Percentiles rank a stretch among this genome's conserved stretches.
Conservation (phyloP, 495 filamentous ascomycete genomes). For the Daldinia concentrica region DNA sequence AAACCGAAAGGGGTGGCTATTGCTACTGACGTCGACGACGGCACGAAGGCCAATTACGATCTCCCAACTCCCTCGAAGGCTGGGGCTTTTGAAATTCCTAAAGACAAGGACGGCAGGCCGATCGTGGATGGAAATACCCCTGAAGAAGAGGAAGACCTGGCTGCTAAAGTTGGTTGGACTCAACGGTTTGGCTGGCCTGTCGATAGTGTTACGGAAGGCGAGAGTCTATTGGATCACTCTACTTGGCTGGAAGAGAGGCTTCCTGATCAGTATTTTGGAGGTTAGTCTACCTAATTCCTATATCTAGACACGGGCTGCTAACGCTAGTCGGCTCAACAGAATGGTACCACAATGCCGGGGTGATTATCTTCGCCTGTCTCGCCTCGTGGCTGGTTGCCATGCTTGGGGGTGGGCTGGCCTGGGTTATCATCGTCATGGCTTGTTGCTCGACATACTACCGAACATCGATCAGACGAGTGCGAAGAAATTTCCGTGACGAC, state of each 20-base stretch:
- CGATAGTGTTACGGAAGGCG: constrained; percentile 62
- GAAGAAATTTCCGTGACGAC: constrained; percentile 96
- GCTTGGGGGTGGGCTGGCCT: constrained; percentile 88
- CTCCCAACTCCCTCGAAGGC: constrained; percentile 78
- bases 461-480: constrained; percentile 90
- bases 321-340: constrained; percentile 62
- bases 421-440: constrained; percentile 94
- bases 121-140: constrained; percentile 55
- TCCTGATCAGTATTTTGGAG: constrained; percentile 91
- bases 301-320: constrained; percentile 14
- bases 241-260: constrained; percentile 86
- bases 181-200: constrained; percentile 77
- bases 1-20: constrained; percentile 75
- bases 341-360: constrained; percentile 95
- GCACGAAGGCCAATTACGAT: constrained; percentile 74
- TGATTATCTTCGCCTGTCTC: constrained; percentile 93
- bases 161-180: constrained; percentile 83
- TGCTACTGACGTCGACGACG: constrained; percentile 78
- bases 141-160: constrained; percentile 69
- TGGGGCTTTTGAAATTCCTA: constrained; percentile 61
- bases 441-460: constrained; percentile 94
- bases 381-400: constrained; percentile 89
- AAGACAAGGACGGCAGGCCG: constrained; percentile 56
- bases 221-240: constrained; percentile 83
- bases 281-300: constrained; percentile 55